A percentile compares a stretch with the other conserved stretches of the same genome.
Conservation (phyloP, 2,329 filamentous ascomycete species). For the Trichophaea hybrida region DNA sequence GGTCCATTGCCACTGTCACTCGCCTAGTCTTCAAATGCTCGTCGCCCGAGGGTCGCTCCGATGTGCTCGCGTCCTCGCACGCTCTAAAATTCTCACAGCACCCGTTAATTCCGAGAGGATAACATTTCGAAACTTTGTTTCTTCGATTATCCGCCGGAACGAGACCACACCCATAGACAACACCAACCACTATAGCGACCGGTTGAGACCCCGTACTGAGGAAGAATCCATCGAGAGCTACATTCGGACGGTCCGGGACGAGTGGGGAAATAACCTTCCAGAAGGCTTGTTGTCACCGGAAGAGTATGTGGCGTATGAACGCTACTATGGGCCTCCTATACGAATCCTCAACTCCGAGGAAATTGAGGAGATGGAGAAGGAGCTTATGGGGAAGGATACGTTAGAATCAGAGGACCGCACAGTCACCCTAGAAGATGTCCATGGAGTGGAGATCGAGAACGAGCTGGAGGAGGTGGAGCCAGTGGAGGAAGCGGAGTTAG, state of each 20-base stretch:
- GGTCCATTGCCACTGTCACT: no score
- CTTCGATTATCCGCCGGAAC: not conserved
- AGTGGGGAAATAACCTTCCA: constrained; percentile 64
- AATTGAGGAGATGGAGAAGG: constrained; percentile 26
- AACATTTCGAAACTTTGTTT: not conserved
- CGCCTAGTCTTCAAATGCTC: not conserved
- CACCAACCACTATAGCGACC: not conserved
- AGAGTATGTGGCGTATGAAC: constrained; percentile 62
- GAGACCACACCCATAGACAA: not conserved
- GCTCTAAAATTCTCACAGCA: not conserved
- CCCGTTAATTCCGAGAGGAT: not conserved
- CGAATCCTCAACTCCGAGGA: constrained; percentile 32
- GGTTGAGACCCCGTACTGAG: not conserved
- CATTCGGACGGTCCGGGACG: constrained; percentile 56
- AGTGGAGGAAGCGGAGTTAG: constrained; percentile 9
- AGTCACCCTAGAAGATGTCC: constrained; percentile 26
- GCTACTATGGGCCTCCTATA: constrained; percentile 65
- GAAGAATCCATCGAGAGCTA: constrained; percentile 40
- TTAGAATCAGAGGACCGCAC: constrained; percentile 13
- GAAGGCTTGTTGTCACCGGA: constrained; percentile 52
- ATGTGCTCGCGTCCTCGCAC: not conserved
- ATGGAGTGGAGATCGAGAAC: constrained; percentile 9
- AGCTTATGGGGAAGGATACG: constrained; percentile 28
- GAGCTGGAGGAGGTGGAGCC: constrained; percentile 7
- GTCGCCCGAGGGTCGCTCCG: not conserved